These are phyloP conservation scores for Catharanthus roseus DNA, from an alignment of 257 asterid genomes.

Conservation along the genomic window DNA sequence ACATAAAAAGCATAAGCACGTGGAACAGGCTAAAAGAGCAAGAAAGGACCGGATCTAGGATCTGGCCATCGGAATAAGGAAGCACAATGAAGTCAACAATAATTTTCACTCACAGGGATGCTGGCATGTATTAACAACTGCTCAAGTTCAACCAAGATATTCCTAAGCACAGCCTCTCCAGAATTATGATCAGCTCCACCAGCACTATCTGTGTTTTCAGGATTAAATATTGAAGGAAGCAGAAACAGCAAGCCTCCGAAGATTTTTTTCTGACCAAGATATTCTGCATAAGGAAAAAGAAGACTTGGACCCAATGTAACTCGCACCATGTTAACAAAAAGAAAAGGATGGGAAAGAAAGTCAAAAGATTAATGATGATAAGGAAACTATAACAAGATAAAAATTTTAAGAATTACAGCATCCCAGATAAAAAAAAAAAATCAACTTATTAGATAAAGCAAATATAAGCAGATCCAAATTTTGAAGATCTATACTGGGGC, in stretches of 20 bases:
- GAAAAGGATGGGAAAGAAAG: not conserved
- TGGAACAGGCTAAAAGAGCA: not conserved
- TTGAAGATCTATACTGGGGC: not conserved
- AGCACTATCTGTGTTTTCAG: conserved; percentile 35
- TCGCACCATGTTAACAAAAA: not conserved
- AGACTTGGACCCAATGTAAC: conserved; percentile 5
- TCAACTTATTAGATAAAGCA: not conserved
- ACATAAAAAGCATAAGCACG: not conserved
- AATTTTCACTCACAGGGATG: conserved; percentile 64
- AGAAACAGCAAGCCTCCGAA: conserved; percentile 82
- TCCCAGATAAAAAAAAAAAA: not conserved
- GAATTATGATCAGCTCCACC: conserved; percentile 37
- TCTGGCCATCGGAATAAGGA: not conserved
- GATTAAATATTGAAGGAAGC: conserved; percentile 65
- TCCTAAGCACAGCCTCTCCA: conserved; percentile 32
- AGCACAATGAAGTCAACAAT: not conserved
- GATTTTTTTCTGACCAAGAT: conserved; percentile 66
- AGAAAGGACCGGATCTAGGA: not conserved
- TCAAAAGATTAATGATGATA: not conserved
- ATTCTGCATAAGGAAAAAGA: conserved; percentile 51
- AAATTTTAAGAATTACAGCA: not conserved
- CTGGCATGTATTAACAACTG: conserved; percentile 61
- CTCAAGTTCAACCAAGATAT: conserved; percentile 56
- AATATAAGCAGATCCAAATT: not conserved
- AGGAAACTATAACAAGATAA: not conserved